Percentiles rank a stretch among this genome's conserved stretches.
phyloP scores from a whole-genome alignment of 2,329 filamentous ascomycete species.

The Penicillium decumbens region DNA sequence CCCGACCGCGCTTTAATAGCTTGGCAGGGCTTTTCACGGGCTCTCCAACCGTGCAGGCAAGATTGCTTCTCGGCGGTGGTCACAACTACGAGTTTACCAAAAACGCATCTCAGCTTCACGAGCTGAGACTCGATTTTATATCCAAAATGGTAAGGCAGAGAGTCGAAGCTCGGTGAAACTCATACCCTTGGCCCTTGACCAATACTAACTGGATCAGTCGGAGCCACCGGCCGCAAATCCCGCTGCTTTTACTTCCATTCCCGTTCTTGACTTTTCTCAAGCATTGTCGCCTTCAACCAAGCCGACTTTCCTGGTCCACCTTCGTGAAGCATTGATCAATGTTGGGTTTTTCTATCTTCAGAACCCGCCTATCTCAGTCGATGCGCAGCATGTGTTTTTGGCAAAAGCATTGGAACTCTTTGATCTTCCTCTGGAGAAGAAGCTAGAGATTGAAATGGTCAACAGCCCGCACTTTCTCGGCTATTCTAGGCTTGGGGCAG shows the following conservation, averaged over 20 bases:
- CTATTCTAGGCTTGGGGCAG: conserved; percentile 34
- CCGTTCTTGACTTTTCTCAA: conserved; percentile 30
- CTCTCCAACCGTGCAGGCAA: conserved; percentile 1
- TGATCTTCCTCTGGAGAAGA: conserved; percentile 42
- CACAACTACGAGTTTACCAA: conserved; percentile 7
- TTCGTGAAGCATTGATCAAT: conserved; percentile 33
- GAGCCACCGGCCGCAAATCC: neutral
- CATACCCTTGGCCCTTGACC: too few relatives aligned
- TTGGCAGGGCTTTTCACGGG: conserved; percentile 1
- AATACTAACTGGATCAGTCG: neutral
- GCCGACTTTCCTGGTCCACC: conserved; percentile 23
- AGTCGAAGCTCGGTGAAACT: neutral
- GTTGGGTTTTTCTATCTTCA: conserved; percentile 37
- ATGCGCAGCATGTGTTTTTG: conserved; percentile 29
- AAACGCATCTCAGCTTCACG: neutral
- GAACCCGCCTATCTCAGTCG: conserved; percentile 25
- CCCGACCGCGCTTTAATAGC: neutral
- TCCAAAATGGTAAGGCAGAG: conserved; percentile 2
- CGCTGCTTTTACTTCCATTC: conserved; percentile 28
- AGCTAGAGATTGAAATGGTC: conserved; percentile 47
- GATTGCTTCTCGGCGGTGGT: conserved; percentile 1
- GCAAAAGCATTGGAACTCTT: conserved; percentile 44
- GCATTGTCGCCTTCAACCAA: conserved; percentile 19
- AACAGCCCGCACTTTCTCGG: conserved; percentile 38
- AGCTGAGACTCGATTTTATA: conserved; percentile 1